A percentile compares a stretch with the other conserved stretches of the same genome.
These are phyloP conservation scores for Blastobotrys elegans DNA, from an alignment of 1,139 yeast species.

Conservation along the genomic window DNA sequence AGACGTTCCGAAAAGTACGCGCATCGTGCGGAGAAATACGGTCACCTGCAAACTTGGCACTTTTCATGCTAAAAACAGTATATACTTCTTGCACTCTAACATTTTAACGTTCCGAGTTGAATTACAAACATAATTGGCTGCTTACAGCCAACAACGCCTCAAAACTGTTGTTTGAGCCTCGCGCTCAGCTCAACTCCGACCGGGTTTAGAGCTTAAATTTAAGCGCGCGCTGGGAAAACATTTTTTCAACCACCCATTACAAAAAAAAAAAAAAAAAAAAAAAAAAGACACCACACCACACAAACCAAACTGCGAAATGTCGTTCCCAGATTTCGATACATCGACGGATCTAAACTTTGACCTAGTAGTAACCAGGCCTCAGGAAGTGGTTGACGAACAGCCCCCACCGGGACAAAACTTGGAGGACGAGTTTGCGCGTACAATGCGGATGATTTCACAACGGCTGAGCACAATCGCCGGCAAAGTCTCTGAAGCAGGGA, in stretches of 20 bases:
- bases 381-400: background rate
- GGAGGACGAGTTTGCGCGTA: constrained; percentile 22
- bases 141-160: too few species aligned
- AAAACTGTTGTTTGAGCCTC: too few species aligned
- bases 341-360: constrained; percentile 8
- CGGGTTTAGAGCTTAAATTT: too few species aligned
- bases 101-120: too few species aligned
- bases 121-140: too few species aligned
- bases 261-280: background rate
- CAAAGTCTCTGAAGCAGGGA: constrained; percentile 31
- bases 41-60: too few species aligned
- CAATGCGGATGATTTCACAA: constrained; percentile 27
- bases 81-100: too few species aligned
- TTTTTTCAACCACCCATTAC: constrained; percentile 3
- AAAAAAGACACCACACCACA: background rate
- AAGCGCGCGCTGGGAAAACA: too few species aligned
- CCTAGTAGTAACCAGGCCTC: constrained; percentile 6
- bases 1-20: too few species aligned
- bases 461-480: constrained; percentile 32
- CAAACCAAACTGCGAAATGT: constrained; percentile 2
- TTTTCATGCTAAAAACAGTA: too few species aligned
- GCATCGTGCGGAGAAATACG: too few species aligned
- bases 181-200: too few species aligned
- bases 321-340: constrained; percentile 9
- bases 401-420: background rate